Conservation (phyloP, 148 eudicot species). For the Amaranthus hypochondriacus region DNA sequence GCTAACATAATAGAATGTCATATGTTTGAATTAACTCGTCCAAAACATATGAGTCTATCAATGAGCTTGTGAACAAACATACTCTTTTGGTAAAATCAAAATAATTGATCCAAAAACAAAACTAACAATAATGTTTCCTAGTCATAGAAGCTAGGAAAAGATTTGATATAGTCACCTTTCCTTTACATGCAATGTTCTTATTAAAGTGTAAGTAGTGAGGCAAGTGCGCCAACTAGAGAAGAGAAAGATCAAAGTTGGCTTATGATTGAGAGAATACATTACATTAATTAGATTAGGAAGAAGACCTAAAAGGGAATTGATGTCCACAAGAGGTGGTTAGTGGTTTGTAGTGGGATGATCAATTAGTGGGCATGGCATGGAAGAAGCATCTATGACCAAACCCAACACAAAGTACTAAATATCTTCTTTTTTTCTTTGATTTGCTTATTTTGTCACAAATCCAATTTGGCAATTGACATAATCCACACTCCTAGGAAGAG, state of each 20-base stretch:
- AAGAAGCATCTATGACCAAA: constrained; percentile 4
- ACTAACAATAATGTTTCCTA: no score
- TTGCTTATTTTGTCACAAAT: no score
- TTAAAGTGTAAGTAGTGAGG: not conserved
- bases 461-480: no score
- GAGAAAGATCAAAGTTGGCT: not conserved
- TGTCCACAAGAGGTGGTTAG: not conserved
- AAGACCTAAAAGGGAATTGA: constrained; percentile 13
- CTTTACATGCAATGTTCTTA: not conserved
- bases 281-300: not conserved
- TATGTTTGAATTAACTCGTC: no score
- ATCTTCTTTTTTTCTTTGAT: not conserved
- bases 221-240: not conserved
- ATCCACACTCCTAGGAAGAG: constrained; percentile 13
- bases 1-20: no score
- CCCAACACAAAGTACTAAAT: not conserved
- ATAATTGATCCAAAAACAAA: no score
- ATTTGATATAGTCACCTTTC: not conserved
- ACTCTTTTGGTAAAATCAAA: no score
- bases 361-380: constrained; percentile 9
- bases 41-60: no score
- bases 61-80: no score
- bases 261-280: no score
- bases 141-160: not conserved
- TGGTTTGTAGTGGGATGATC: not conserved